Evolutionary conservation across 2,329 filamentous ascomycete genomes (phyloP).

Genomic region (Phaeoacremonium minimum): DNA sequence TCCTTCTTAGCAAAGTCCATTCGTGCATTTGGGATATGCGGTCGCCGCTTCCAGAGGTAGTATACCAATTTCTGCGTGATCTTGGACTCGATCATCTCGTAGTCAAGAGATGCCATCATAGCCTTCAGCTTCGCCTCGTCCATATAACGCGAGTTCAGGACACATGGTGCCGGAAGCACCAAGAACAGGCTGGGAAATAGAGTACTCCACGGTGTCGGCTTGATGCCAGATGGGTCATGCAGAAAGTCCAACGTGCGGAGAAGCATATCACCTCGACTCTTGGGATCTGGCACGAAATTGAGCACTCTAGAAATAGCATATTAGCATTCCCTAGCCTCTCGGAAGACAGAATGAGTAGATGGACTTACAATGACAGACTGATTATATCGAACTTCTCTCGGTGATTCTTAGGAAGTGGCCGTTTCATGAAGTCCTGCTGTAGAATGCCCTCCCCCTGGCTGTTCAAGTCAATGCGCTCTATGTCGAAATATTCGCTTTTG

Average conservation of each 20-base stretch:
- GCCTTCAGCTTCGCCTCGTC: conserved; percentile 62
- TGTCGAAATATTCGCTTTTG: conserved; percentile 62
- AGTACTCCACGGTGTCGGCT: conserved; percentile 16
- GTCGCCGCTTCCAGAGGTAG: conserved; percentile 68
- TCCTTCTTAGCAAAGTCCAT: conserved; percentile 65
- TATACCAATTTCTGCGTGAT: conserved; percentile 81
- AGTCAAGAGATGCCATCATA: conserved; percentile 78
- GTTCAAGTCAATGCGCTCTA: conserved; percentile 85
- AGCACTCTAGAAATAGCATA: no score
- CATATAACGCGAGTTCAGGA: conserved; percentile 88
- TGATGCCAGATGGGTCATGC: conserved; percentile 22
- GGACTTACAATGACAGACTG: conserved; percentile 85
- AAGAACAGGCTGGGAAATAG: conserved; percentile 74
- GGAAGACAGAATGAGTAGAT: no score
- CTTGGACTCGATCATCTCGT: conserved; percentile 61
- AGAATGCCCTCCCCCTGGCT: conserved; percentile 77
- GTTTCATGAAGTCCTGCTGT: conserved; percentile 91
- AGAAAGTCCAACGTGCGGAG: conserved; percentile 70
- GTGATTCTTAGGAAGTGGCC: conserved; percentile 62
- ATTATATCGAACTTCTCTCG: conserved; percentile 79
- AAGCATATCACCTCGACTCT: conserved; percentile 79
- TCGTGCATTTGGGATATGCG: conserved; percentile 9
- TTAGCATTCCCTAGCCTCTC: no score
- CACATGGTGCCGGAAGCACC: conserved; percentile 82
- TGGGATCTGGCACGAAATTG: conserved; percentile 84